Evolutionary conservation across 129 eudicot genomes (phyloP), one percentile per base, ranked within the genome.

Genomic region (Sambucus nigra): DNA sequence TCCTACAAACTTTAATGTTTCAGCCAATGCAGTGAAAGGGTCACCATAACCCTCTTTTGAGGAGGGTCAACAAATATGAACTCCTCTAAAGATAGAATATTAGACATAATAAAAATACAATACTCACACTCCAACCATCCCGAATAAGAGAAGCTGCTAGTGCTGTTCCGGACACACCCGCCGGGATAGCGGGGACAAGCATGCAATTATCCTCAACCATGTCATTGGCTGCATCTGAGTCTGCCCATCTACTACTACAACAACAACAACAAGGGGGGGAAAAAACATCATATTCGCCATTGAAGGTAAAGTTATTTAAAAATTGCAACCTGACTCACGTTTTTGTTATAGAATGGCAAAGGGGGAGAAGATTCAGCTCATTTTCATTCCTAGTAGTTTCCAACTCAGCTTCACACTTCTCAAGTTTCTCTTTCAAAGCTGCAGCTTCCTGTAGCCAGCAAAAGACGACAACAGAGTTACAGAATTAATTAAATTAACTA

Each of bases 121-220:
- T 16, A 60, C 84, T 72, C 52, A 77, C 84, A 74, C 94, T 86
- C 99, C 99, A 86, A 67, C 99, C 99, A 32, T 91, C 99, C 57
- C 95, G 80, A 44, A 91, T 72, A 60, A 91, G 99, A 24, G 99
- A 79, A 71, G 89, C 99, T 61, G 99, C 99, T 63, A 91, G 53
- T 35, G 99, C 95, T 9, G 99, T 91, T 55, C 99, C 99, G 0
- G 99, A 91, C 60, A 91, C 76, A 33, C 94, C 99, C 16, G 68
- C 61, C 15, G 96, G 91, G 66, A 83, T 58, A 57, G 72, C 58
- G 4, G 94, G 96, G 38, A 80, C 91, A 71, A 83, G 69, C 75
- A 74, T 80, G 32, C 38, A 68, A 68, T 44, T 70, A 57, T 68
- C 75, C 57, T 31, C 73, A 35, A 41, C 76, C 49, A 47, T 25